Conservation (phyloP, 2,329 filamentous ascomycete species). For the Sporothrix luriei region DNA sequence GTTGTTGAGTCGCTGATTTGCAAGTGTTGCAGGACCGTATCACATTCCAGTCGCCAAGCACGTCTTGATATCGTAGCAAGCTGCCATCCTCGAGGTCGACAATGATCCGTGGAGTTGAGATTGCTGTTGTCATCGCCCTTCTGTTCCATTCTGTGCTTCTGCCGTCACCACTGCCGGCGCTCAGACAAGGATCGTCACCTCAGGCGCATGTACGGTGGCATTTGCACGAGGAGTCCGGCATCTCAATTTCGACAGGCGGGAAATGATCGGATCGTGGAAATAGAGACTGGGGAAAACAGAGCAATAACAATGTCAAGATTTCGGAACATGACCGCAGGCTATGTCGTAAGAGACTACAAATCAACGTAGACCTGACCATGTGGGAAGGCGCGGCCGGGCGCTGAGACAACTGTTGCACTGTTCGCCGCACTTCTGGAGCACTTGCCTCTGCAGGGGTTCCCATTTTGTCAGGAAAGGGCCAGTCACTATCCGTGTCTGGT, state of each 20-base stretch:
- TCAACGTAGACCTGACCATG: not conserved
- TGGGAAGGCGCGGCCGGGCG: slow-evolving; percentile 1
- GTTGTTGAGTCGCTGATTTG: slow-evolving; percentile 2
- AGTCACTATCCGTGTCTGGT: not conserved
- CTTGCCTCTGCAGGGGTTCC: slow-evolving; percentile 25
- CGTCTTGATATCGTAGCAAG: not conserved
- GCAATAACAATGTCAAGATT: too few species aligned
- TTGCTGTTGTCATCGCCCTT: not conserved
- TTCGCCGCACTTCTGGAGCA: not conserved
- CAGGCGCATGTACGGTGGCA: not conserved
- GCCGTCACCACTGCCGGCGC: slow-evolving; percentile 8
- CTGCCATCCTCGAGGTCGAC: not conserved
- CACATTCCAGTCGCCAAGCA: not conserved
- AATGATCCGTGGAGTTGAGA: not conserved
- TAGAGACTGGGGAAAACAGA: too few species aligned
- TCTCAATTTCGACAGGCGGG: not conserved
- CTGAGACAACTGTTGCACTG: slow-evolving; percentile 10
- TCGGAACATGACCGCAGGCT: too few species aligned
- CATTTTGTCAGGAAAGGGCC: slow-evolving; percentile 1
- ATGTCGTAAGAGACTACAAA: too few species aligned
- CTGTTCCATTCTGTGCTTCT: not conserved
- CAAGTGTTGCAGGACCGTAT: slow-evolving; percentile 13
- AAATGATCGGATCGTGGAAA: not conserved
- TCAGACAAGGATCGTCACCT: slow-evolving; percentile 18
- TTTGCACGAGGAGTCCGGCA: not conserved